Conservation (phyloP, 2,329 filamentous ascomycete genomes). For the Phialophora tarda region DNA sequence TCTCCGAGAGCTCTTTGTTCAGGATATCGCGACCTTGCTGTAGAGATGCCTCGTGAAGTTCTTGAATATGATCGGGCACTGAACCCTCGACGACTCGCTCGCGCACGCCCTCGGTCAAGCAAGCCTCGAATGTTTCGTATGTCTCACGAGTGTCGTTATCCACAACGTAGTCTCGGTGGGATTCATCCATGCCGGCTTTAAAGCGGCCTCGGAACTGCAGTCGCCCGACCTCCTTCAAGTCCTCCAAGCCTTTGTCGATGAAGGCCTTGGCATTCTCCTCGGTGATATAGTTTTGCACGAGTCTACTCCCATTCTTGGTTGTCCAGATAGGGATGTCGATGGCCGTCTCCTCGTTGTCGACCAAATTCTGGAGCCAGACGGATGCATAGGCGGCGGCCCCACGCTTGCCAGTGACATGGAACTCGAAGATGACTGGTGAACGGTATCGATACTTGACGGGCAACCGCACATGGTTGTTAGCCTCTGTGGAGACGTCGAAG, state of each 20-base stretch:
- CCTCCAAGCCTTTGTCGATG: conserved; percentile 71
- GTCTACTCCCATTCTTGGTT: conserved; percentile 73
- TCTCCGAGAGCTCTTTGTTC: conserved; percentile 67
- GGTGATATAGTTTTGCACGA: conserved; percentile 92
- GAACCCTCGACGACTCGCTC: conserved; percentile 72
- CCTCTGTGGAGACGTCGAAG: conserved; percentile 62
- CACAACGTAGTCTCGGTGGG: conserved; percentile 80
- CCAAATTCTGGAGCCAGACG: conserved; percentile 83
- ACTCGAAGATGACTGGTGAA: conserved; percentile 86
- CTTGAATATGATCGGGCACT: conserved; percentile 72
- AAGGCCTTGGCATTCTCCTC: conserved; percentile 71
- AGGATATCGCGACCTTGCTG: conserved; percentile 81
- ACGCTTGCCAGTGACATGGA: conserved; percentile 72
- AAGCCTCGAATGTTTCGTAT: conserved; percentile 93
- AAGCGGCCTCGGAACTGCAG: conserved; percentile 81
- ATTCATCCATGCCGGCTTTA: conserved; percentile 86
- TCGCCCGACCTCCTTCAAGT: conserved; percentile 79
- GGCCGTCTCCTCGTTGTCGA: conserved; percentile 76
- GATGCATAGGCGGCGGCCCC: conserved; percentile 75
- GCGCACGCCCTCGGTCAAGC: conserved; percentile 83
- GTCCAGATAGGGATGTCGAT: conserved; percentile 92
- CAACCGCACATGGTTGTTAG: conserved; percentile 68
- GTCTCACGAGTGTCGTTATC: conserved; percentile 92
- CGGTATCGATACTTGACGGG: conserved; percentile 91
- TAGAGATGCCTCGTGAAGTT: conserved; percentile 80